Conservation (phyloP, 768 basidiomycete genomes). For the Cystoderma amianthinum region DNA sequence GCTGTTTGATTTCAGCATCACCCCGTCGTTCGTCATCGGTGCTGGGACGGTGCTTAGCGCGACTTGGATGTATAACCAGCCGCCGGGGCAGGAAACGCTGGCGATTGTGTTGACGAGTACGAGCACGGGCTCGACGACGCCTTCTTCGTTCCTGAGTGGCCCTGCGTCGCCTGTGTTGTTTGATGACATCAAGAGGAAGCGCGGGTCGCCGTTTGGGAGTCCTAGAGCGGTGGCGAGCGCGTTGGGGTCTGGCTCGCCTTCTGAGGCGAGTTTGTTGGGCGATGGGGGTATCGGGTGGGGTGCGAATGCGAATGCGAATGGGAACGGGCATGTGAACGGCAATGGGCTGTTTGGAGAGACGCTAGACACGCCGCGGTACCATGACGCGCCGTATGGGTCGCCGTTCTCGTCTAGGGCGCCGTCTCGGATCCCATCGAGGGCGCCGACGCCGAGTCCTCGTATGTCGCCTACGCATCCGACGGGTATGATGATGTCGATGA, state of each 20-base stretch:
- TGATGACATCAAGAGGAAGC: conserved; percentile 3
- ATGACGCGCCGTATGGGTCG: conserved; percentile 32
- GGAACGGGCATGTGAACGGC: conserved; percentile 10
- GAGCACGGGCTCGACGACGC: conserved; percentile 20
- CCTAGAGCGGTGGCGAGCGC: not conserved
- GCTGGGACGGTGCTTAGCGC: conserved; percentile 79
- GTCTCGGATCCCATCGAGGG: conserved; percentile 22
- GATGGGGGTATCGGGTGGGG: not conserved
- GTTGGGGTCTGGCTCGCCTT: not conserved
- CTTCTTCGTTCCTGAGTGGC: conserved; percentile 7
- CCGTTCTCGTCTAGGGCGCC: conserved; percentile 30
- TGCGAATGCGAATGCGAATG: conserved; percentile 2
- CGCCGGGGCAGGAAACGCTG: conserved; percentile 25
- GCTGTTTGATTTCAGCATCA: conserved; percentile 87
- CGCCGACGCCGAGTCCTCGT: conserved; percentile 10
- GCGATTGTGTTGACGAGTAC: conserved; percentile 19
- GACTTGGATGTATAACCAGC: conserved; percentile 95
- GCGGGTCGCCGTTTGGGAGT: not conserved
- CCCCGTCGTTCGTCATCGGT: conserved; percentile 81
- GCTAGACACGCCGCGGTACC: conserved; percentile 27
- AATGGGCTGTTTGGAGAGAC: conserved; percentile 14
- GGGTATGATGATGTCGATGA: not conserved
- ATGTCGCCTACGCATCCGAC: too few species aligned
- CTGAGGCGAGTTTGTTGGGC: not conserved
- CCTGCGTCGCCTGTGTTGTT: not conserved